A percentile compares a stretch with the other conserved stretches of the same genome.
These are phyloP conservation scores for Thielaviopsis musarum DNA, from an alignment of 2,329 filamentous ascomycete species.

Conservation along the genomic window DNA sequence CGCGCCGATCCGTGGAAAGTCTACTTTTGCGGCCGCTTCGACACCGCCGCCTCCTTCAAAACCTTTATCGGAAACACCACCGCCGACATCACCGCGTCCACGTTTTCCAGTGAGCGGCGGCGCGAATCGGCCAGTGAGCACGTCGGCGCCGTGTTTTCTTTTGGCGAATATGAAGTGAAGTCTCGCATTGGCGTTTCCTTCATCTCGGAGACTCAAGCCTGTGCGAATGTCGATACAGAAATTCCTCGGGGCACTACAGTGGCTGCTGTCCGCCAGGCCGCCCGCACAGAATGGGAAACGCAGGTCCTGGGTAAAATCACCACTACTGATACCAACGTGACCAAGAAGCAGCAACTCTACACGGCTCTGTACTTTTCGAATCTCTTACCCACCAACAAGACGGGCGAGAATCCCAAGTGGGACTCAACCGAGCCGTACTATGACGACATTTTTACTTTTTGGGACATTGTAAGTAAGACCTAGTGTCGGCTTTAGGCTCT, in stretches of 20 bases:
- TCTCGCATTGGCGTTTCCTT: conserved; percentile 52
- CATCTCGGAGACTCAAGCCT: conserved; percentile 45
- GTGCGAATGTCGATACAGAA: conserved; percentile 37
- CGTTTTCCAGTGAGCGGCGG: conserved; percentile 21
- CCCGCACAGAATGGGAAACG: conserved; percentile 39
- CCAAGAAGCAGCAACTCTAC: conserved; percentile 45
- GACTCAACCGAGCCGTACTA: conserved; percentile 49
- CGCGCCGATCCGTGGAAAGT: conserved; percentile 44
- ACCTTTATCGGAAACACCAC: conserved; percentile 25
- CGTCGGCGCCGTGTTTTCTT: conserved; percentile 37
- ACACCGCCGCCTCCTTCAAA: conserved; percentile 25
- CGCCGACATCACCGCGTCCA: conserved; percentile 19
- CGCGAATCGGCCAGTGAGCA: conserved; percentile 14
- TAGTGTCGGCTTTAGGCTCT: not conserved
- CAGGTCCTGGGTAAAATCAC: conserved; percentile 47
- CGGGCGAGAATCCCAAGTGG: conserved; percentile 55
- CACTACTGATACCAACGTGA: conserved; percentile 36
- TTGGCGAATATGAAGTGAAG: conserved; percentile 27
- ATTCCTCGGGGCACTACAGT: conserved; percentile 31
- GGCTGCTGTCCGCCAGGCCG: conserved; percentile 27
- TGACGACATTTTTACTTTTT: conserved; percentile 54
- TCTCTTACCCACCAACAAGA: conserved; percentile 51
- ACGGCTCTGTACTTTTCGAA: conserved; percentile 54
- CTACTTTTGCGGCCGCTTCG: conserved; percentile 46
- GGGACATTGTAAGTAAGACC: conserved; percentile 27